Percentiles rank a stretch among this genome's conserved stretches.
These are phyloP conservation scores for Aspergillus pseudoglaucus DNA, from an alignment of 2,329 filamentous ascomycete species.

Conservation along the genomic window DNA sequence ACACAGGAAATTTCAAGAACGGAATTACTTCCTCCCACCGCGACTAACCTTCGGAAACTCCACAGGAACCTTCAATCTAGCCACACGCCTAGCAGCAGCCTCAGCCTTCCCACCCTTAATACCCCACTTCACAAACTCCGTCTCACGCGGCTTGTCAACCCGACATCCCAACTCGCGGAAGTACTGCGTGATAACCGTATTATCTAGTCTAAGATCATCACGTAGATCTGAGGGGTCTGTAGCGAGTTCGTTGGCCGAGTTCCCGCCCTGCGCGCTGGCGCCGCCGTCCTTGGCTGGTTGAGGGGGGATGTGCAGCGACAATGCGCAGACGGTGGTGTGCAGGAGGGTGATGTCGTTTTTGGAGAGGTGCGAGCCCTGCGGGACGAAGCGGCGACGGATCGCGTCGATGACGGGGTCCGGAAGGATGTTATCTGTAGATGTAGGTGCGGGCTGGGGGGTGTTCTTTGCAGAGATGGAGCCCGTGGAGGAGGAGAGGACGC, in stretches of 20 bases:
- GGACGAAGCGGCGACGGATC: slow-evolving; percentile 37
- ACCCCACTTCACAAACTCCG: slow-evolving; percentile 36
- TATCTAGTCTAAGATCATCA: slow-evolving; percentile 38
- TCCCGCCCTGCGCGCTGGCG: slow-evolving; percentile 29
- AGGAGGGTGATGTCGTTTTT: slow-evolving; percentile 38
- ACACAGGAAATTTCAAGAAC: background rate
- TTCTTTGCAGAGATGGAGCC: slow-evolving; percentile 5
- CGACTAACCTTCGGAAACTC: slow-evolving; percentile 65
- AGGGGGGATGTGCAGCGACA: slow-evolving; percentile 41
- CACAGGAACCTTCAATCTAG: slow-evolving; percentile 68
- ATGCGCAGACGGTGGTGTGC: slow-evolving; percentile 41
- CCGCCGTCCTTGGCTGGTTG: slow-evolving; percentile 32
- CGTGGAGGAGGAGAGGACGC: slow-evolving; percentile 26
- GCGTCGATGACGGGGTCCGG: slow-evolving; percentile 36
- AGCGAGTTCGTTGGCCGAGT: slow-evolving; percentile 32
- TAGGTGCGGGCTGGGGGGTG: slow-evolving; percentile 6
- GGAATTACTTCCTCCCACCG: slow-evolving; percentile 25
- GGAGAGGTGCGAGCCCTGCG: slow-evolving; percentile 27
- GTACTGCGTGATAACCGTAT: slow-evolving; percentile 30
- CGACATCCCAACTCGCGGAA: slow-evolving; percentile 43
- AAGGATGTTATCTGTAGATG: slow-evolving; percentile 15
- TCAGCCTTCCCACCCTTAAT: slow-evolving; percentile 56
- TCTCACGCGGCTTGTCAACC: slow-evolving; percentile 35
- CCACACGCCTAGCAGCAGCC: slow-evolving; percentile 49
- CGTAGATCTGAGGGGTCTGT: slow-evolving; percentile 41